These are phyloP conservation scores for Sporothrix humicola DNA, from an alignment of 2,329 filamentous ascomycete species.

Conservation along the genomic window DNA sequence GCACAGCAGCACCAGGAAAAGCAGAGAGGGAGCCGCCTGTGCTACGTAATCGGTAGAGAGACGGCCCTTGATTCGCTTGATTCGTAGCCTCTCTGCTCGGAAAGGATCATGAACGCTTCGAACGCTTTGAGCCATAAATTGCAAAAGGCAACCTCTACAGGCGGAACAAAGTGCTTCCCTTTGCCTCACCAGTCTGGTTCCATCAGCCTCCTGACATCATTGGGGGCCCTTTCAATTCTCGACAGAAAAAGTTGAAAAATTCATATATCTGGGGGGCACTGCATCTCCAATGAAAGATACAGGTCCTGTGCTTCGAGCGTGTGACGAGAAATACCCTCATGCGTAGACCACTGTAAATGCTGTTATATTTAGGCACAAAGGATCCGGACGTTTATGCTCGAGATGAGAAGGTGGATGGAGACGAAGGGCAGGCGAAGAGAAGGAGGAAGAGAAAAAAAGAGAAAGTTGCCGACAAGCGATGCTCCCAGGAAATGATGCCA, in stretches of 20 bases:
- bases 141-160: constrained; percentile 6
- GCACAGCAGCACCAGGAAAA: not conserved
- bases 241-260: not conserved
- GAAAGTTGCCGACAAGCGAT: constrained; percentile 1
- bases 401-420: not conserved
- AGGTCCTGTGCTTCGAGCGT: constrained; percentile 3
- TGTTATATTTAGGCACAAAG: constrained; percentile 14
- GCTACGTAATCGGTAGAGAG: constrained; percentile 3
- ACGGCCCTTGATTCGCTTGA: not conserved
- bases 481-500: not conserved
- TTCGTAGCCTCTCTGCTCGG: not conserved
- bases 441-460: not conserved
- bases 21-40: not conserved
- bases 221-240: not conserved
- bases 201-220: constrained; percentile 28
- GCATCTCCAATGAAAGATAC: not conserved
- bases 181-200: not conserved
- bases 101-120: constrained; percentile 12
- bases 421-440: not conserved
- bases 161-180: not conserved
- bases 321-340: constrained; percentile 1
- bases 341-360: not conserved
- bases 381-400: not conserved
- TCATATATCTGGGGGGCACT: not conserved
- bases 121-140: constrained; percentile 6